These are phyloP conservation scores for Talaromyces liani DNA, from an alignment of 495 filamentous ascomycete species.

Conservation along the genomic window DNA sequence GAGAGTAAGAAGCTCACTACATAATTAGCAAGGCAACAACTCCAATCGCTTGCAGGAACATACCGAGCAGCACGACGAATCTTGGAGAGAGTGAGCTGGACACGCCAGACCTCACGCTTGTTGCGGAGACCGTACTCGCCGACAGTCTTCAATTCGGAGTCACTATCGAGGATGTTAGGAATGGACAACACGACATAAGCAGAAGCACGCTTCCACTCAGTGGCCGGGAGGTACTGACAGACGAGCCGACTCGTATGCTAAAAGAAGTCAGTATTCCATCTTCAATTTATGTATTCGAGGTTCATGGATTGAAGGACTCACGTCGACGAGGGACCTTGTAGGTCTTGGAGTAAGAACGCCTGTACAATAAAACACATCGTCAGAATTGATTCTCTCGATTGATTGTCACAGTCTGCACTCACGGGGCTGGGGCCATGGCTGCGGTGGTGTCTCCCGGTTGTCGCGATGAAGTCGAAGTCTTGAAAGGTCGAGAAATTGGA, in stretches of 20 bases:
- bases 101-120: conserved; percentile 99
- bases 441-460: conserved; percentile 27
- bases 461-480: conserved; percentile 19
- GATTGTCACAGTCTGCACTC: conserved; percentile 22
- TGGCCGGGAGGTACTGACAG: conserved; percentile 95
- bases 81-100: conserved; percentile 98
- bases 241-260: conserved; percentile 96
- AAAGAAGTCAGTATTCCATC: conserved; percentile 22
- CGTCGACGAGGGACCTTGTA: conserved; percentile 83
- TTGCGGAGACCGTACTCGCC: conserved; percentile 98
- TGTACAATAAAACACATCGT: conserved; percentile 19
- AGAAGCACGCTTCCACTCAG: conserved; percentile 96
- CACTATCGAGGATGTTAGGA: conserved; percentile 55
- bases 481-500: conserved; percentile 18
- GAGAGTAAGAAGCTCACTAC: conserved; percentile 96
- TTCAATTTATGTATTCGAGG: background rate
- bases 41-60: conserved; percentile 15
- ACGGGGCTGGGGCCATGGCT: conserved; percentile 49
- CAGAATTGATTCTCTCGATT: conserved; percentile 18
- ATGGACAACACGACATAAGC: conserved; percentile 74
- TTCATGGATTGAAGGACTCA: conserved; percentile 25
- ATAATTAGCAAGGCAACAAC: conserved; percentile 10
- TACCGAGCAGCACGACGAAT: conserved; percentile 99
- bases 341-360: conserved; percentile 89
- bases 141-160: conserved; percentile 98